Conservation (phyloP, 139 green algal genomes). For the Ostreobium quekettii region DNA sequence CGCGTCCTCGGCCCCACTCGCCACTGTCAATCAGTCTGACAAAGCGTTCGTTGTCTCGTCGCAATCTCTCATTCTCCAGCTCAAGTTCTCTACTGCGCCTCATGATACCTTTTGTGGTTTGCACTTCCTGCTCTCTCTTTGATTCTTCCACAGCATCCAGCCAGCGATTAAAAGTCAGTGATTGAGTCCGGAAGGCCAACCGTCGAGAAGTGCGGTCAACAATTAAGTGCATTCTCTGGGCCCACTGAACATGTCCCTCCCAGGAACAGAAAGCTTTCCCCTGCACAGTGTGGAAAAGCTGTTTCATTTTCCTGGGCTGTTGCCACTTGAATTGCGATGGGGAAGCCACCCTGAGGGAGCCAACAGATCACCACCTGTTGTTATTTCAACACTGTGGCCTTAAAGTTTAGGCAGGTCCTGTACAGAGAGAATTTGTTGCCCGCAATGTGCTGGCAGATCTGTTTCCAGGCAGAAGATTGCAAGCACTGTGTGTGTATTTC, state of each 20-base stretch:
- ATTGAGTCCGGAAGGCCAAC: slow-evolving; percentile 6
- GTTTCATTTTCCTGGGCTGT: no score
- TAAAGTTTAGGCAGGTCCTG: no score
- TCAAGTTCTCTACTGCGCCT: slow-evolving; percentile 33
- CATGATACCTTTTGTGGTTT: neutral
- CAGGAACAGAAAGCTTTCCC: neutral
- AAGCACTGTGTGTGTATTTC: no score
- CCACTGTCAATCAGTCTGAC: slow-evolving; percentile 79
- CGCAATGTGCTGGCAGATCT: no score
- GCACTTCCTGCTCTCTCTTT: neutral
- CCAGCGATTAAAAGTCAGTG: slow-evolving; percentile 6
- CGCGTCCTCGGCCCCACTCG: slow-evolving; percentile 66
- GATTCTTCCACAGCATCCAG: slow-evolving; percentile 2
- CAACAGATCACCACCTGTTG: no score
- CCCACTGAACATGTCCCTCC: neutral
- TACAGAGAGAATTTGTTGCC: no score
- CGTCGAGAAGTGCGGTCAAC: neutral
- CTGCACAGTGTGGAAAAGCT: no score
- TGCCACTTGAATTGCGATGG: no score
- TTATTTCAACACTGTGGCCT: no score
- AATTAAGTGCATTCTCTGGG: neutral
- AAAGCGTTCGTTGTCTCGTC: slow-evolving; percentile 76
- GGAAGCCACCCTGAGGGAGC: no score
- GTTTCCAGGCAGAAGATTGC: no score
- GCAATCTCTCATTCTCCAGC: slow-evolving; percentile 67